phyloP scores from a whole-genome alignment of 148 eudicot genomes.

The Diospyros lotus region DNA sequence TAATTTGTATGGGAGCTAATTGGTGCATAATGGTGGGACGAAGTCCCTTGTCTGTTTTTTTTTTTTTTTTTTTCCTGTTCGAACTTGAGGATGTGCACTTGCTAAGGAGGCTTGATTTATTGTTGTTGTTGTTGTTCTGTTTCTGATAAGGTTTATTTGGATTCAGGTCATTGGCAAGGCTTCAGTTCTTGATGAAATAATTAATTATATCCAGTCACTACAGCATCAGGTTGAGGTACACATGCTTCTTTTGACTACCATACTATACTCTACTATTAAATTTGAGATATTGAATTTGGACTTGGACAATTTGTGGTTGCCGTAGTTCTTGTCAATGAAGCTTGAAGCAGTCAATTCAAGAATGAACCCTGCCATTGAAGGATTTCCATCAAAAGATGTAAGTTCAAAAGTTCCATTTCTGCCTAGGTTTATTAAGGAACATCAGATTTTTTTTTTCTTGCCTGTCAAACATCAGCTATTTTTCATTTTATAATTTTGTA shows the following conservation, averaged over 20 bases:
- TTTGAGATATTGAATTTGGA: slow-evolving; percentile 13
- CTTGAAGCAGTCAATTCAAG: slow-evolving; percentile 85
- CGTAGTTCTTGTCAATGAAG: slow-evolving; percentile 91
- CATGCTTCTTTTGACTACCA: background rate
- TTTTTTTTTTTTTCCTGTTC: background rate
- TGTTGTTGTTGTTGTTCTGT: background rate
- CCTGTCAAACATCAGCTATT: background rate
- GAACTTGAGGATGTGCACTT: background rate
- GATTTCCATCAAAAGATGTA: slow-evolving; percentile 81
- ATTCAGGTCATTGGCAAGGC: slow-evolving; percentile 92
- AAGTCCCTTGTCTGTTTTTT: background rate
- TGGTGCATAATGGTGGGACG: background rate
- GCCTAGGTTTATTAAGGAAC: background rate
- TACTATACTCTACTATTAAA: background rate
- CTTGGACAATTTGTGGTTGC: slow-evolving; percentile 10
- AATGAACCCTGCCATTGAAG: slow-evolving; percentile 52
- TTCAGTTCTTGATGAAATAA: slow-evolving; percentile 90
- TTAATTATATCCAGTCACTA: slow-evolving; percentile 88
- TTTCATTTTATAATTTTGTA: too few species aligned
- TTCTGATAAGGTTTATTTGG: slow-evolving; percentile 10
- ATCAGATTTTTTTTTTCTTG: background rate
- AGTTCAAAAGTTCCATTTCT: slow-evolving; percentile 18
- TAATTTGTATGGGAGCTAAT: background rate
- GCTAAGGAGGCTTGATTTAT: background rate
- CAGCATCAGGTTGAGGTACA: slow-evolving; percentile 93